phyloP scores from a whole-genome alignment of 768 basidiomycete genomes.

The Suillus spraguei region DNA sequence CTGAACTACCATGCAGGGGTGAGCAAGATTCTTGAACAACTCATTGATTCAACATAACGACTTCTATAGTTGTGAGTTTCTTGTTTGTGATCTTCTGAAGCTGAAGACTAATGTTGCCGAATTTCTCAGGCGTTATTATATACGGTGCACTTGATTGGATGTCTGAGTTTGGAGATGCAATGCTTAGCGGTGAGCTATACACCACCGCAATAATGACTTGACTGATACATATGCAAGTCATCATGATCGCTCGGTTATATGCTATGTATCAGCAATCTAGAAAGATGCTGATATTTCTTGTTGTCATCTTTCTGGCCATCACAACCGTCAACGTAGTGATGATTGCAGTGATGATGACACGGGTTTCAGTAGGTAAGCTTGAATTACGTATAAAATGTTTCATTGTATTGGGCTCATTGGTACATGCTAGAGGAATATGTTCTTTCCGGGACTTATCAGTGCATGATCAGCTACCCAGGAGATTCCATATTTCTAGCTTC shows the following conservation, averaged over 20 bases:
- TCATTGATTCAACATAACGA: too few species aligned
- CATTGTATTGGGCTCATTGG: not conserved
- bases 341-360: accelerated
- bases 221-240: not conserved
- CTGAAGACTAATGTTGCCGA: not conserved
- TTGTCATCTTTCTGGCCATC: not conserved
- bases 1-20: too few species aligned
- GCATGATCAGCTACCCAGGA: not conserved
- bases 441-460: not conserved
- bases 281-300: not conserved
- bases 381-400: not conserved
- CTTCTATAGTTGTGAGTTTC: not conserved
- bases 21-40: too few species aligned
- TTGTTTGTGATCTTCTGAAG: not conserved
- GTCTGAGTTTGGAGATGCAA: not conserved
- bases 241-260: not conserved
- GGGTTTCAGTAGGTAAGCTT: not conserved
- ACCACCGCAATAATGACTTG: not conserved
- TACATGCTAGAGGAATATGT: not conserved
- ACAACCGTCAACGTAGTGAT: not conserved
- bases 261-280: not conserved
- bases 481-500: not conserved
- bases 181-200: not conserved
- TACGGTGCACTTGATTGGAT: not conserved
- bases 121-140: not conserved